Percentiles rank a stretch among this genome's conserved stretches.
These are phyloP conservation scores for Sporothrix euskadiensis DNA, from an alignment of 2,329 filamentous ascomycete species.

Conservation along the genomic window DNA sequence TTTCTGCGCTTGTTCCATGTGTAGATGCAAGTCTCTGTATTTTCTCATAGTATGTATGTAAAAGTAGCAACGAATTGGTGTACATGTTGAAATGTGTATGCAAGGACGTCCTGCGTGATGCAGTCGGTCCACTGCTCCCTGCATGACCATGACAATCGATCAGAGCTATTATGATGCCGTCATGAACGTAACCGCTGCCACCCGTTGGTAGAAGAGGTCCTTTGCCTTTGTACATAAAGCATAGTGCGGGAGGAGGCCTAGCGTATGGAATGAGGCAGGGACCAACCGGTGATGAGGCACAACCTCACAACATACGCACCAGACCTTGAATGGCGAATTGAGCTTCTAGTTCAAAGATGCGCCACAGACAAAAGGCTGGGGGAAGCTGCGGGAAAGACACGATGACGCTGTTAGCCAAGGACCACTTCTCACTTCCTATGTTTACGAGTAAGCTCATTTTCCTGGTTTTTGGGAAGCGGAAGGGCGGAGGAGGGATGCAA, in stretches of 20 bases:
- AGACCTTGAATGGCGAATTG: neutral
- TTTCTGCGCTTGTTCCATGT: neutral
- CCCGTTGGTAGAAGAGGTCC: neutral
- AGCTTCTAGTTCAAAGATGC: neutral
- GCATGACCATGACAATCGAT: neutral
- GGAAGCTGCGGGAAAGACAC: neutral
- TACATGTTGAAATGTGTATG: neutral
- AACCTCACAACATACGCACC: neutral
- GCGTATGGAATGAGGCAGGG: neutral
- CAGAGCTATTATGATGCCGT: neutral
- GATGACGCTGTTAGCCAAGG: neutral
- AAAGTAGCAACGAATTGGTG: neutral
- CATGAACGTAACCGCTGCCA: neutral
- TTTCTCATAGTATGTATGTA: neutral
- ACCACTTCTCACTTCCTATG: neutral
- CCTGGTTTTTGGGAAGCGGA: neutral
- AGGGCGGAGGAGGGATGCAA: constrained; percentile 1
- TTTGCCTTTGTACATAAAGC: neutral
- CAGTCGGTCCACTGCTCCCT: neutral
- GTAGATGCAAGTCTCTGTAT: neutral
- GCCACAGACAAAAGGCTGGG: neutral
- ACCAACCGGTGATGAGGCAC: neutral
- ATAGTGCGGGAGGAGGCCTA: neutral
- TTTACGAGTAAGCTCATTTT: neutral
- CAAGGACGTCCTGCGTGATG: constrained; percentile 1